Evolutionary conservation across 2,329 filamentous ascomycete genomes (phyloP).

Genomic region (Biscogniauxia marginata): DNA sequence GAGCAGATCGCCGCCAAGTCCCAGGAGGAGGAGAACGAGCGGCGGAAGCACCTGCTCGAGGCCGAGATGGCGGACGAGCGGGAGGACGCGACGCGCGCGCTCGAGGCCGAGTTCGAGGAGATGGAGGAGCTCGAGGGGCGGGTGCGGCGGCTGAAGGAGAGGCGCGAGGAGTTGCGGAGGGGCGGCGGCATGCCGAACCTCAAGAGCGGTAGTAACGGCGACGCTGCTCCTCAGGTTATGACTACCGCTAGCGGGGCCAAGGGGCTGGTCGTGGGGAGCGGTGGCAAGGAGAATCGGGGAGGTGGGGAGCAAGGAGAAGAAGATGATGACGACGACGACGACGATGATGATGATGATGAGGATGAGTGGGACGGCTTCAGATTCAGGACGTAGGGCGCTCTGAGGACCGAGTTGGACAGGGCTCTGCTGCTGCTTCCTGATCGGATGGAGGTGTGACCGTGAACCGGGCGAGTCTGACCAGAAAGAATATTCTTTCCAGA

Average conservation of each 20-base stretch:
- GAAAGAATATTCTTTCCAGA: no score
- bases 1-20: constrained; percentile 59
- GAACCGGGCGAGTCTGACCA: no score
- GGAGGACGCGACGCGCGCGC: constrained; percentile 70
- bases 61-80: constrained; percentile 62
- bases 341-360: constrained; percentile 48
- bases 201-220: constrained; percentile 15
- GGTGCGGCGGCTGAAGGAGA: constrained; percentile 66
- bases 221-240: no score
- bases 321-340: constrained; percentile 39
- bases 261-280: constrained; percentile 21
- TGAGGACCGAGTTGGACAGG: neutral
- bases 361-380: constrained; percentile 62
- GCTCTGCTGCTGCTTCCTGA: neutral
- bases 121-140: constrained; percentile 78
- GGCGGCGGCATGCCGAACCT: constrained; percentile 35
- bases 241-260: constrained; percentile 25
- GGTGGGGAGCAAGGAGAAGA: constrained; percentile 37
- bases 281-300: constrained; percentile 32
- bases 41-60: constrained; percentile 52
- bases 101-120: constrained; percentile 78
- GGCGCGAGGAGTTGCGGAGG: constrained; percentile 63
- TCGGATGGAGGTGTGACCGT: no score
- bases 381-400: constrained; percentile 36
- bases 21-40: constrained; percentile 49